Percentiles rank a stretch among this genome's conserved stretches.
phyloP scores from a whole-genome alignment of 2,329 filamentous ascomycete genomes.

The Paecilomyces sp. region DNA sequence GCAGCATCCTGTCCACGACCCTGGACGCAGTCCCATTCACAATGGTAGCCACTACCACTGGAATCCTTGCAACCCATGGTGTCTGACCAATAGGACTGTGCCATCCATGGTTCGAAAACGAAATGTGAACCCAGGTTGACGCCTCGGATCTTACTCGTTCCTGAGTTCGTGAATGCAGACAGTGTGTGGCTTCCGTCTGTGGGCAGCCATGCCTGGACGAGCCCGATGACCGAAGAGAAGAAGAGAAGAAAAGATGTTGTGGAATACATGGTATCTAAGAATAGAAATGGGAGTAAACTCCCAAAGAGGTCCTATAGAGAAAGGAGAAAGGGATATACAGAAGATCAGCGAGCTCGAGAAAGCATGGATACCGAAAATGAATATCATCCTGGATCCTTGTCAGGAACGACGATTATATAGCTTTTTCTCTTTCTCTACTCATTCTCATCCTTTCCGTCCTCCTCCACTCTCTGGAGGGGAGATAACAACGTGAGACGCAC shows the following conservation, averaged over 20 bases:
- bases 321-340: background rate
- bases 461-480: background rate
- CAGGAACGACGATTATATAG: background rate
- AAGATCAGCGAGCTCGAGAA: background rate
- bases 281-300: background rate
- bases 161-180: background rate
- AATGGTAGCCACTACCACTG: slow-evolving; percentile 15
- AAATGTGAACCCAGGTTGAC: slow-evolving; percentile 46
- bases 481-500: background rate
- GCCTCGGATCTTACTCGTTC: slow-evolving; percentile 36
- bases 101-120: slow-evolving; percentile 45
- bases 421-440: background rate
- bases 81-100: slow-evolving; percentile 30
- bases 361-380: background rate
- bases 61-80: slow-evolving; percentile 35
- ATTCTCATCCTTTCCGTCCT: background rate
- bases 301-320: background rate
- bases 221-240: background rate
- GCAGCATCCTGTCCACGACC: slow-evolving; percentile 36
- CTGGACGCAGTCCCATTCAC: slow-evolving; percentile 45
- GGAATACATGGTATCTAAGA: background rate
- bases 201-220: background rate
- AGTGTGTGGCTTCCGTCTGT: background rate
- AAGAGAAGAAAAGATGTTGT: background rate
- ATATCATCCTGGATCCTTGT: background rate